Base-by-base conservation (phyloP, 2,329 filamentous ascomycete genomes). In the Hymenoscyphus scutula region DNA sequence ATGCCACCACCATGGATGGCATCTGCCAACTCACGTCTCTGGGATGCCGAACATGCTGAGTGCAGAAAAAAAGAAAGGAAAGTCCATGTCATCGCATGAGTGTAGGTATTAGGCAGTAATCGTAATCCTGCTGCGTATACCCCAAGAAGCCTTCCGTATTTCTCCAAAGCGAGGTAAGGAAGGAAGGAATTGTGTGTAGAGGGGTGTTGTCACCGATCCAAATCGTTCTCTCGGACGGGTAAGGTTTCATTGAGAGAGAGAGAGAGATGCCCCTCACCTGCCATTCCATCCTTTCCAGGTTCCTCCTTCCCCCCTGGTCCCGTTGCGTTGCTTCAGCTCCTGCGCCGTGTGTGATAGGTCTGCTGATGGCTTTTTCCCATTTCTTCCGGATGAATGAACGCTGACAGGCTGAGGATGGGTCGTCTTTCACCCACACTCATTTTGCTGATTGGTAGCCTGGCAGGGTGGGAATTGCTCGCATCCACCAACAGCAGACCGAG, bases 401-500 rank as follows among this genome's bases (percentile, higher is more conserved):
- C 55, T 62, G 60, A 62, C 60, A 62, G 55, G 60, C 55, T 58
- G 60, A 23, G 11, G 51, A 34, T n/a, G 53, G 37, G n/a, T 15
- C 27, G 59, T n/a, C 38, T 38, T 45, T n/a, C 53, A 51, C 38
- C 59, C 37, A 29, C 53, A 41, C 51, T 55, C 13, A n/a, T 19
- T 3, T 23, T n/a, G 51, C 53, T 61, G 30, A 62, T 58, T 62
- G 60, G 60, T 54, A 45, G 60, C 30, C 53, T 56, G 45, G 17
- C n/a, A 15, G 30, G 32, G 8, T 41, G 15, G 17, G 19, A 41
- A 53, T 62, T 54, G 19, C 54, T 34, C n/a, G 37, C 48, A 19
- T 62, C 60, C 60, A 56, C 60, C 60, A 62, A 62, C 60, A 48
- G 60, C 41, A 62, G 54, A 27, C 25, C 60, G 23, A 30, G 29